Evolutionary conservation across 208 protist species (phyloP), one percentile per base, ranked within the genome.

Genomic region (Trypanosoma cruzi): DNA sequence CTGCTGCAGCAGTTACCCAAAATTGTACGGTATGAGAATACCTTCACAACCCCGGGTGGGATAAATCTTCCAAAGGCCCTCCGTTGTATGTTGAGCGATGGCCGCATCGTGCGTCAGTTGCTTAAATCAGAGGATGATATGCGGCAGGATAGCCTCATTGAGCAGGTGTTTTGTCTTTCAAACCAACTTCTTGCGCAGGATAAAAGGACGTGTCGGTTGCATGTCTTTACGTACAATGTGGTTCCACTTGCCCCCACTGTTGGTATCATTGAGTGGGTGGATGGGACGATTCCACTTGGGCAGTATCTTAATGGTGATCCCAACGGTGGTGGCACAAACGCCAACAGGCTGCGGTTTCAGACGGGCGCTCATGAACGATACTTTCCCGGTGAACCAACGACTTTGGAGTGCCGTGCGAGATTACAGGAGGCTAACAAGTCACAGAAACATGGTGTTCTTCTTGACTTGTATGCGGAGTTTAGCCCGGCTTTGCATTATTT

Each of bases 141-240:
- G 49, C 84, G 98, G 4, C 98, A 99, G 75, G 98, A 99, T 77
- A 95, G 93, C 4, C 84, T 99, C 6, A 98, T 99, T 72, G 85
- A 99, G 81, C 97, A 99, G 72, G 96, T 85, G 81, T 99, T 97
- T 67, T 20, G 22, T 24, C 89, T 82, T 10, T 95, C 73, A 77
- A 99, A 93, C 58, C 18, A 29, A 26, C 95, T 99, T 2, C 76
- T 85, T 31, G 63, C 57, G 46, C 74, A 79, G 60, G 44, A 73
- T 28, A 46, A 24, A 2, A 10, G 22, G 22, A 67, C 71, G 24
- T 62, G 52, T 28, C 31, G 42, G 40, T 73, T 90, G 34, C 75
- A 60, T 1, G 62, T 99, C 10, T 84, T 88, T 32, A 99, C 94
- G 50, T 99, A 99, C 80, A 92, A 90, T 34, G 96, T 99, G 11